Evolutionary conservation across 331 rosid species (phyloP).

Genomic region (Malus hybrid): DNA sequence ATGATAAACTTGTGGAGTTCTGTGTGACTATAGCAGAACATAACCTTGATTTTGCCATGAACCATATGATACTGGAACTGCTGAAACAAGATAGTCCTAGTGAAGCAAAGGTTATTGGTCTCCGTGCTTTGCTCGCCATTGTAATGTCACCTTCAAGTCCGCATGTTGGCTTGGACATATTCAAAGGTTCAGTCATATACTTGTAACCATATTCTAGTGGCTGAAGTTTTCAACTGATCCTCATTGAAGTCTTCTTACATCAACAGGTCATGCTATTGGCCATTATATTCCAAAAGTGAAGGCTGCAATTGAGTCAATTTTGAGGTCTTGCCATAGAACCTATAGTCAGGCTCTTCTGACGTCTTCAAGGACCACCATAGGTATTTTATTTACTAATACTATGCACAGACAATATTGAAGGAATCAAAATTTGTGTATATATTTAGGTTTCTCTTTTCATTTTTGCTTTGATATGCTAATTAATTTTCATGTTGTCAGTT

Average conservation of each 20-base stretch:
- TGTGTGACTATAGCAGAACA: constrained; percentile 98
- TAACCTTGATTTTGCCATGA: constrained; percentile 98
- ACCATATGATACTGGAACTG: constrained; percentile 92
- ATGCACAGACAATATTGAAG: not conserved
- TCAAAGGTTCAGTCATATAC: constrained; percentile 47
- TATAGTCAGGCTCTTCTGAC: constrained; percentile 93
- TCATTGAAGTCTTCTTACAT: constrained; percentile 18
- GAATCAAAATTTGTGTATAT: not conserved
- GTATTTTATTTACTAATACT: constrained; percentile 38
- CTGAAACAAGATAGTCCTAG: constrained; percentile 90
- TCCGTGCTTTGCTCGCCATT: constrained; percentile 94
- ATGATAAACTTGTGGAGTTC: constrained; percentile 96
- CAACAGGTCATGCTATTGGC: constrained; percentile 85
- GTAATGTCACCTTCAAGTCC: constrained; percentile 87
- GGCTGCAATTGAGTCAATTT: constrained; percentile 88
- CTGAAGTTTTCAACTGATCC: not conserved
- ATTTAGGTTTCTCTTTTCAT: not conserved
- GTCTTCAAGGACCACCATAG: constrained; percentile 87
- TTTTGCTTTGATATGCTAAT: not conserved
- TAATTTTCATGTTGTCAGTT: not conserved
- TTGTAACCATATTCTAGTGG: not conserved
- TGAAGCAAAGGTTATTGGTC: constrained; percentile 99
- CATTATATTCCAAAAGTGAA: constrained; percentile 95
- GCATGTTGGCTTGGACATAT: constrained; percentile 77
- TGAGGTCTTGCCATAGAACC: constrained; percentile 76